A percentile compares a stretch with the other conserved stretches of the same genome.
Evolutionary conservation across 441 rosid species (phyloP).

Genomic region (Biscutella auriculata): DNA sequence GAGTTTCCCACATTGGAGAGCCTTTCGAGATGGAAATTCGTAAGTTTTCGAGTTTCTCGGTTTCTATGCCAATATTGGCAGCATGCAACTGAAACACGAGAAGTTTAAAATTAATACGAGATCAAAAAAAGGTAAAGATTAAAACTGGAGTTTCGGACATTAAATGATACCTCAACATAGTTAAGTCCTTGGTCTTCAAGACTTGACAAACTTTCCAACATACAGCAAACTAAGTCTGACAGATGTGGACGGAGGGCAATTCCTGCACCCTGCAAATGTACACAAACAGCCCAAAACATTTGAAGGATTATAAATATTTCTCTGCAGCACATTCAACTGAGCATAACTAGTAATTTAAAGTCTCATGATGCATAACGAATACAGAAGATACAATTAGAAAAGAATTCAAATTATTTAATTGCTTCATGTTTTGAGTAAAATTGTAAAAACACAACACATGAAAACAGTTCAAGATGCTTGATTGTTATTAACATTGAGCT

Average conservation of each 20-base stretch:
- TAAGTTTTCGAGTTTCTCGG: slow-evolving; percentile 88
- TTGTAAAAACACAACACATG: not conserved
- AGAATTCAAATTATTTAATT: not conserved
- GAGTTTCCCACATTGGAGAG: slow-evolving; percentile 99
- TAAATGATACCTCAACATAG: slow-evolving; percentile 73
- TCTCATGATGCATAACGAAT: not conserved
- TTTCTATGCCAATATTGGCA: slow-evolving; percentile 82
- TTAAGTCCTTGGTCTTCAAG: slow-evolving; percentile 98
- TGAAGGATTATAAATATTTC: not conserved
- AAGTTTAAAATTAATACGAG: not conserved
- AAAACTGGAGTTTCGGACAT: slow-evolving; percentile 10
- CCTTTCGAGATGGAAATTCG: slow-evolving; percentile 89
- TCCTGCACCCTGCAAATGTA: slow-evolving; percentile 72
- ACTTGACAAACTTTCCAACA: slow-evolving; percentile 98
- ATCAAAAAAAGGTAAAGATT: slow-evolving; percentile 1
- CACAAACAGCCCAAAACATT: slow-evolving; percentile 6
- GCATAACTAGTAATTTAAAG: not conserved
- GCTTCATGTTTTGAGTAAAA: slow-evolving; percentile 1
- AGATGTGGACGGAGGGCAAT: slow-evolving; percentile 81
- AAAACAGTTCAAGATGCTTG: not conserved
- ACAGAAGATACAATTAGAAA: not conserved
- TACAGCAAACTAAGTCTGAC: slow-evolving; percentile 88
- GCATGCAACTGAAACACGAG: slow-evolving; percentile 75
- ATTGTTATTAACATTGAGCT: not conserved
- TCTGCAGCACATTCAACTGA: not conserved